phyloP scores from a whole-genome alignment of 768 basidiomycete species.

The Mycena albidolilacea region DNA sequence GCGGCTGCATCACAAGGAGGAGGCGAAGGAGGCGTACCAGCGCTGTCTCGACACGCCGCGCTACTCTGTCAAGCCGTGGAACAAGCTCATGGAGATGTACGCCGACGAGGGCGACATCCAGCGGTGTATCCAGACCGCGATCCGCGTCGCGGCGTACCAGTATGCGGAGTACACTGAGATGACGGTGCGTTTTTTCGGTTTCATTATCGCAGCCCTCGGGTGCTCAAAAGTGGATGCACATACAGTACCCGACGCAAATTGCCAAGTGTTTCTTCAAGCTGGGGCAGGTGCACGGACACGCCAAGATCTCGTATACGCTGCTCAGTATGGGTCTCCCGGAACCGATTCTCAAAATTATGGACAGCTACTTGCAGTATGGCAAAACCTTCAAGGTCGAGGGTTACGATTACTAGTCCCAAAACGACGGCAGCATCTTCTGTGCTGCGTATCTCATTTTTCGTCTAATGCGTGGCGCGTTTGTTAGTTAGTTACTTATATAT shows the following conservation, averaged over 20 bases:
- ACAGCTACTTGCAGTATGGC: conserved; percentile 91
- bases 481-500: not conserved
- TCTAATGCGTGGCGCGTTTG: conserved; percentile 9
- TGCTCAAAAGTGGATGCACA: conserved; percentile 1
- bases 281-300: conserved; percentile 92
- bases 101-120: conserved; percentile 97
- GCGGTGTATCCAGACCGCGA: conserved; percentile 90
- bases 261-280: conserved; percentile 94
- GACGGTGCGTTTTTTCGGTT: conserved; percentile 67
- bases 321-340: conserved; percentile 96
- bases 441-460: conserved; percentile 2
- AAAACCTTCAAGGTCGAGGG: conserved; percentile 91
- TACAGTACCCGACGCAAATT: conserved; percentile 90
- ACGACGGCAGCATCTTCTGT: conserved; percentile 4
- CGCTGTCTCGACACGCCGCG: conserved; percentile 89
- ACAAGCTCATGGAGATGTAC: conserved; percentile 94
- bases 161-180: conserved; percentile 92
- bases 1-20: conserved; percentile 97
- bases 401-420: conserved; percentile 72
- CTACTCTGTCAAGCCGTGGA: conserved; percentile 94
- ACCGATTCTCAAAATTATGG: conserved; percentile 92
- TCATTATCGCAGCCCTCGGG: not conserved
- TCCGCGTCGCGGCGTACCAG: conserved; percentile 94
- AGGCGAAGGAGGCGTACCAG: conserved; percentile 98
- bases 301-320: conserved; percentile 93